Evolutionary conservation across 345 rosid species (phyloP).

Genomic region (Linum tenue): DNA sequence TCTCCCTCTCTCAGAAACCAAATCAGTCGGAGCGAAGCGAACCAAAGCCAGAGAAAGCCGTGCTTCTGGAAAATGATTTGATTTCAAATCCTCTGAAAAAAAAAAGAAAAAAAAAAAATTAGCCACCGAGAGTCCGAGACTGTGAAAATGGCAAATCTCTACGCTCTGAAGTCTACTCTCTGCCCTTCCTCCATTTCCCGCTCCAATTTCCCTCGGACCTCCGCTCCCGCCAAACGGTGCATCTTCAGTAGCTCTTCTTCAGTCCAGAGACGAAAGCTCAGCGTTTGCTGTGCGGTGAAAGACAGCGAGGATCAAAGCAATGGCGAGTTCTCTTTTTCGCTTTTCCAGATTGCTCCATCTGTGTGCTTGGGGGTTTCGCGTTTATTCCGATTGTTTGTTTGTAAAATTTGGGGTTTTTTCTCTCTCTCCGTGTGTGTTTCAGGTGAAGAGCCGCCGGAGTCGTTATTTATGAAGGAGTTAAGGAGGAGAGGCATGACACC

Average conservation of each 20-base stretch:
- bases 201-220: constrained; percentile 31
- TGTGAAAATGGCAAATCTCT: constrained; percentile 37
- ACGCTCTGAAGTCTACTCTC: constrained; percentile 32
- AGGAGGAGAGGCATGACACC: constrained; percentile 92
- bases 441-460: constrained; percentile 95
- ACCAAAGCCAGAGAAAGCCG: not conserved
- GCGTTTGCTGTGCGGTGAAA: constrained; percentile 38
- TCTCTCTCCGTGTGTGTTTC: not conserved
- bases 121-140: not conserved
- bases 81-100: constrained; percentile 18
- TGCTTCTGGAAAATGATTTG: not conserved
- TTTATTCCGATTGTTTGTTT: not conserved
- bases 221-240: constrained; percentile 24
- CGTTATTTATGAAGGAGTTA: constrained; percentile 86
- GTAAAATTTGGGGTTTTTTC: not conserved
- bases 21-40: too few species aligned
- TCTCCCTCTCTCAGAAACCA: not conserved
- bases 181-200: constrained; percentile 44
- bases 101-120: not conserved
- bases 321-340: constrained; percentile 32
- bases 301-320: constrained; percentile 49
- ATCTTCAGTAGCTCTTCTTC: constrained; percentile 17
- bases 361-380: not conserved
- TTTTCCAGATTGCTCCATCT: not conserved
- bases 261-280: constrained; percentile 17